Percentiles rank a stretch among this genome's conserved stretches.
Evolutionary conservation across 176 grass and related monocot genomes (phyloP).

Genomic region (Olyra latifolia): DNA sequence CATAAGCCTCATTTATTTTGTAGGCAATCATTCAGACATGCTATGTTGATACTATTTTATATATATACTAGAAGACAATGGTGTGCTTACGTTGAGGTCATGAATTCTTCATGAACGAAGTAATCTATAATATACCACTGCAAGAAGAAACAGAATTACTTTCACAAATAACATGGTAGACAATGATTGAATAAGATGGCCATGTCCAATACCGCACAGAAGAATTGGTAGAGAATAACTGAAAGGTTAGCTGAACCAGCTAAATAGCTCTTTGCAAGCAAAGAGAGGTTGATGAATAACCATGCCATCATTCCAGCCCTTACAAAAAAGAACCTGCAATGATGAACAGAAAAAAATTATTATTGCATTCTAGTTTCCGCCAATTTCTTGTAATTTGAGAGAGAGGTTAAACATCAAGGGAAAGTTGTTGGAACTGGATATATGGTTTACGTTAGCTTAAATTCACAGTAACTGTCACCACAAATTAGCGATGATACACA

Average conservation of each 20-base stretch:
- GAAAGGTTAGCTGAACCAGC: conserved; percentile 76
- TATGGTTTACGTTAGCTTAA: conserved; percentile 10
- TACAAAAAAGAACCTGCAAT: conserved; percentile 90
- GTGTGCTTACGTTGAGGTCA: conserved; percentile 96
- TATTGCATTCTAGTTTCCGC: not conserved
- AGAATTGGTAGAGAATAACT: conserved; percentile 85
- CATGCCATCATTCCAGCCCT: conserved; percentile 99
- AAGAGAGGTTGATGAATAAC: conserved; percentile 97
- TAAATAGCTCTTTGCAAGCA: conserved; percentile 79
- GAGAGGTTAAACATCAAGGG: not conserved
- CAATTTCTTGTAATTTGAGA: not conserved
- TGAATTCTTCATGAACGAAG: conserved; percentile 95
- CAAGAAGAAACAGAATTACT: conserved; percentile 40
- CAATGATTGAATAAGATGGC: conserved; percentile 17
- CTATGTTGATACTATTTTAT: too few species aligned
- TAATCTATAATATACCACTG: conserved; percentile 95
- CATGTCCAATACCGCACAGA: conserved; percentile 71
- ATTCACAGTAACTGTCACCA: not conserved
- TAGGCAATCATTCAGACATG: not conserved
- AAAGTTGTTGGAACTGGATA: not conserved
- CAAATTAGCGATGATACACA: not conserved
- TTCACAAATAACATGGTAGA: conserved; percentile 17
- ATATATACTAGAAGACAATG: conserved; percentile 13
- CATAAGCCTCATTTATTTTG: not conserved
- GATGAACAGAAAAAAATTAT: conserved; percentile 20